Conservation (phyloP, 2,329 filamentous ascomycete species). For the Aspergillus brunneoviolaceus region DNA sequence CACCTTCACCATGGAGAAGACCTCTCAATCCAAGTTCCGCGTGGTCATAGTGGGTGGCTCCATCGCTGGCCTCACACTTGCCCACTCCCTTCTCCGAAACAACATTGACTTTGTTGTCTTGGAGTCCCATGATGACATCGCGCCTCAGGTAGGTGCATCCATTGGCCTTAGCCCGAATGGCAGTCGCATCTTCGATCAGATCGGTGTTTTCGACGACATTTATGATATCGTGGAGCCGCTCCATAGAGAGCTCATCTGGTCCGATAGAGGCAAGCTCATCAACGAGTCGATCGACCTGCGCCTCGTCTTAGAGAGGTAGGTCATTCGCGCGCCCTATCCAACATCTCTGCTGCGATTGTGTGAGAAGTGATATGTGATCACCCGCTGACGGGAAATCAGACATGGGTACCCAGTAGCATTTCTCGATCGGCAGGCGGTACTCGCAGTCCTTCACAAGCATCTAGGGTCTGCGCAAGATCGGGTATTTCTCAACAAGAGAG, state of each 20-base stretch:
- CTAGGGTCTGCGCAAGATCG: not conserved
- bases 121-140: not conserved
- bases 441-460: not conserved
- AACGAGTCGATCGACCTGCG: not conserved
- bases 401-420: slow-evolving; percentile 7
- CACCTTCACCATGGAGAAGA: not conserved
- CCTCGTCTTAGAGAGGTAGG: not conserved
- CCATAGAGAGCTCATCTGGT: not conserved
- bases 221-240: not conserved
- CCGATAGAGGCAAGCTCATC: not conserved
- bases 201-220: not conserved
- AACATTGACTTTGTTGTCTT: slow-evolving; percentile 11
- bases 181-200: slow-evolving; percentile 6
- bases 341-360: not conserved
- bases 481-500: slow-evolving; percentile 2
- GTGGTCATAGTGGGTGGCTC: slow-evolving; percentile 8
- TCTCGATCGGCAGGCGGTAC: slow-evolving; percentile 3
- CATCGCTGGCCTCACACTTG: slow-evolving; percentile 5
- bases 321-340: not conserved
- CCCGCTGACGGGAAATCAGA: not conserved
- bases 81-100: not conserved
- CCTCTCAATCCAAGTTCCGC: not conserved
- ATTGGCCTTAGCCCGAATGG: not conserved
- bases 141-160: not conserved
- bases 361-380: not conserved